phyloP scores from a whole-genome alignment of 2,329 filamentous ascomycete genomes.

The Botrytis elliptica region DNA sequence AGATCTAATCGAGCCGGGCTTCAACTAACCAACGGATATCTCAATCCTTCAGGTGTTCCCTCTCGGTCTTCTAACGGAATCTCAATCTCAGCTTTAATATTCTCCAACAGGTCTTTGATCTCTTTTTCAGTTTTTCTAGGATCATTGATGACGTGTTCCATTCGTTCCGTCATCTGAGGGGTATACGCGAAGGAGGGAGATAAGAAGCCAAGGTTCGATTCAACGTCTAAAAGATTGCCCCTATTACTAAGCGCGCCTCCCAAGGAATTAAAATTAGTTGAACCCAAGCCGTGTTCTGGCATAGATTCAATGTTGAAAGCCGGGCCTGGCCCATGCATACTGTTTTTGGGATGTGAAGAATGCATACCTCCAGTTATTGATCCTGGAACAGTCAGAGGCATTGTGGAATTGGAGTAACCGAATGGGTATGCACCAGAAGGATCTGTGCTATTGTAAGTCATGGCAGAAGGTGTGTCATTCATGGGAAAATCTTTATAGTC shows the following conservation, averaged over 20 bases:
- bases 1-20: background rate
- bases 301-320: slow-evolving; percentile 17
- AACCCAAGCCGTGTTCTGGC: background rate
- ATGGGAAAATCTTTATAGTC: background rate
- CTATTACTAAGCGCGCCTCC: background rate
- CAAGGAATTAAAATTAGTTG: slow-evolving; percentile 2
- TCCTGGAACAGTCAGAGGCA: background rate
- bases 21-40: slow-evolving; percentile 51
- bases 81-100: slow-evolving; percentile 71
- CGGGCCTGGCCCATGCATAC: background rate
- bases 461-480: background rate
- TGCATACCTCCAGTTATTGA: slow-evolving; percentile 13
- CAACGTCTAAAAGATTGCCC: slow-evolving; percentile 33
- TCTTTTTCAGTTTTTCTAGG: slow-evolving; percentile 59
- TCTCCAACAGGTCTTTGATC: slow-evolving; percentile 66
- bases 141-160: slow-evolving; percentile 42
- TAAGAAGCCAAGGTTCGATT: slow-evolving; percentile 33
- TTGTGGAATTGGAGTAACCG: slow-evolving; percentile 14
- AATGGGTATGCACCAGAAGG: slow-evolving; percentile 1
- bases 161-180: slow-evolving; percentile 29
- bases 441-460: background rate
- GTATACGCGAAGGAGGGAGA: slow-evolving; percentile 38
- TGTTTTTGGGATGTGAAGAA: background rate
- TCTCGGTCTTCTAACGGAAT: slow-evolving; percentile 61
- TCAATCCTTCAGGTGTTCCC: slow-evolving; percentile 67